phyloP scores from a whole-genome alignment of 2,329 filamentous ascomycete species.

The Diaporthe vaccinii region DNA sequence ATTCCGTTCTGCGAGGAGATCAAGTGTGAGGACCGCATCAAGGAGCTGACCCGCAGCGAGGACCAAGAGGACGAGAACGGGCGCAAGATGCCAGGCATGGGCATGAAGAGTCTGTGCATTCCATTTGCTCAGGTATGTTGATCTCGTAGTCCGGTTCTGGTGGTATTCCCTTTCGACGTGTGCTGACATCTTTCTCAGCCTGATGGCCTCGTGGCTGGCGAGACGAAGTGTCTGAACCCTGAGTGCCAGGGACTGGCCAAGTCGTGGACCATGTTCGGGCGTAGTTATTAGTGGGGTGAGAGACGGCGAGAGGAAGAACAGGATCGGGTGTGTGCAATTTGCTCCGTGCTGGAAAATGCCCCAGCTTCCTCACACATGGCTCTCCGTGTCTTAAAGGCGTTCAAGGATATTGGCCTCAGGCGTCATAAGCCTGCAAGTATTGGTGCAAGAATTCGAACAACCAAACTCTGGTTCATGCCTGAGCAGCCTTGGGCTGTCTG shows the following conservation, averaged over 20 bases:
- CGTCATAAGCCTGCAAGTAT: background rate
- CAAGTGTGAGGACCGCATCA: slow-evolving; percentile 94
- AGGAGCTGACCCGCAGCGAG: slow-evolving; percentile 81
- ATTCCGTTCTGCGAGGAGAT: slow-evolving; percentile 88
- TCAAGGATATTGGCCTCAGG: too few species aligned
- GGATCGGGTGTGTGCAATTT: background rate
- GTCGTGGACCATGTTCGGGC: slow-evolving; percentile 93
- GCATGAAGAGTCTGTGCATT: slow-evolving; percentile 81
- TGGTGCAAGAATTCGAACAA: background rate
- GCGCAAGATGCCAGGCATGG: slow-evolving; percentile 59
- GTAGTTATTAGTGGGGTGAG: slow-evolving; percentile 67
- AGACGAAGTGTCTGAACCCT: slow-evolving; percentile 95
- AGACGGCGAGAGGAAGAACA: background rate
- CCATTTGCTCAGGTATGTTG: slow-evolving; percentile 76
- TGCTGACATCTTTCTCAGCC: slow-evolving; percentile 69
- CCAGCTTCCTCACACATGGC: background rate
- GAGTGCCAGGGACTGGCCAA: slow-evolving; percentile 79
- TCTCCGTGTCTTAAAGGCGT: too few species aligned
- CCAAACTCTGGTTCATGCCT: background rate
- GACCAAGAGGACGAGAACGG: slow-evolving; percentile 62
- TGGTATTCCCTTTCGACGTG: background rate
- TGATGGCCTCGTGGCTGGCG: slow-evolving; percentile 80
- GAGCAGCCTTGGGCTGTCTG: background rate
- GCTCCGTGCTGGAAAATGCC: background rate
- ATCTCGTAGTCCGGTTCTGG: background rate